Conservation (phyloP, 2,329 filamentous ascomycete species). For the Trichoderma afroharzianum region DNA sequence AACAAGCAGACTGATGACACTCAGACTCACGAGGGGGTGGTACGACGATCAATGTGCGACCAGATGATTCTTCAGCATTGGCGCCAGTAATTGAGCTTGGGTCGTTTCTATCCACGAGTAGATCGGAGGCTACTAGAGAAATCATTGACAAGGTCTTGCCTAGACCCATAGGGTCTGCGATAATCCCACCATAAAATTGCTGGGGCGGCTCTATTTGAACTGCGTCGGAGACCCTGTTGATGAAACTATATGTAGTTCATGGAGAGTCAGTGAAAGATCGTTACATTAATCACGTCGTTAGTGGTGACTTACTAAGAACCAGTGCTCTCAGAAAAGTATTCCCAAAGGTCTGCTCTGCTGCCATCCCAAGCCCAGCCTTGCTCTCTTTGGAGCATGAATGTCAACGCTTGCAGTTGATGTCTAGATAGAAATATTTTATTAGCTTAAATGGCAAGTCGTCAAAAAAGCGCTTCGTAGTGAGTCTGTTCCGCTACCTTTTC, state of each 20-base stretch:
- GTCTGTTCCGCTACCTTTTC: neutral
- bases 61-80: neutral
- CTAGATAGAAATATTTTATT: slow-evolving; percentile 23
- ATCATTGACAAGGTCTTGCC: slow-evolving; percentile 46
- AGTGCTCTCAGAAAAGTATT: slow-evolving; percentile 20
- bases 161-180: slow-evolving; percentile 46
- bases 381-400: slow-evolving; percentile 40
- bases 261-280: neutral
- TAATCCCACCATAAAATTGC: slow-evolving; percentile 41
- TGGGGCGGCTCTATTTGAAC: slow-evolving; percentile 31
- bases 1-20: neutral
- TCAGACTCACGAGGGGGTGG: slow-evolving; percentile 6
- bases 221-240: slow-evolving; percentile 32
- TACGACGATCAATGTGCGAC: slow-evolving; percentile 1
- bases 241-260: slow-evolving; percentile 26
- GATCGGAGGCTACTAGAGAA: slow-evolving; percentile 33
- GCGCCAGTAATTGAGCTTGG: neutral
- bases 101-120: neutral
- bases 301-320: neutral
- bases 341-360: slow-evolving; percentile 33
- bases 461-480: neutral
- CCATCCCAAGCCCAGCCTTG: slow-evolving; percentile 33
- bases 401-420: slow-evolving; percentile 43
- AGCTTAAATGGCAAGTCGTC: neutral
- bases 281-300: neutral